Evolutionary conservation across 495 filamentous ascomycete species (phyloP).

Genomic region (Neurospora hispaniola): DNA sequence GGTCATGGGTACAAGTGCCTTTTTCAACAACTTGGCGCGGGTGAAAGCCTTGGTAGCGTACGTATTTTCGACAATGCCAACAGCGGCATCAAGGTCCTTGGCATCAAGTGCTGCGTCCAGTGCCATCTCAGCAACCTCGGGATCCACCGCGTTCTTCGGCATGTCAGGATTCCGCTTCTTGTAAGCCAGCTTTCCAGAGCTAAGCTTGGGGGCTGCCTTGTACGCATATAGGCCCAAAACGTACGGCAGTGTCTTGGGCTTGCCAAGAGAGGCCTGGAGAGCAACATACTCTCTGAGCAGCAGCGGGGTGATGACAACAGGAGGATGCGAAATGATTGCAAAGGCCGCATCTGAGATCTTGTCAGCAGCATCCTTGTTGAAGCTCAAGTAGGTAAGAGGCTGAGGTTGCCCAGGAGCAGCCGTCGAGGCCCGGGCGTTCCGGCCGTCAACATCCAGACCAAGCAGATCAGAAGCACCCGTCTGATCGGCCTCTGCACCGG

Average conservation of each 20-base stretch:
- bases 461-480: slow-evolving; percentile 17
- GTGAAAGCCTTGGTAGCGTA: slow-evolving; percentile 64
- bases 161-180: slow-evolving; percentile 52
- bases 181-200: slow-evolving; percentile 48
- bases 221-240: slow-evolving; percentile 73
- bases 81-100: slow-evolving; percentile 61
- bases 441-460: slow-evolving; percentile 13
- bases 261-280: slow-evolving; percentile 59
- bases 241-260: slow-evolving; percentile 62
- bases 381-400: background rate
- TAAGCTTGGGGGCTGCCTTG: slow-evolving; percentile 63
- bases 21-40: slow-evolving; percentile 48
- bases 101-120: slow-evolving; percentile 65
- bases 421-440: slow-evolving; percentile 6
- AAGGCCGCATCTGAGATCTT: slow-evolving; percentile 46
- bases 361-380: slow-evolving; percentile 23
- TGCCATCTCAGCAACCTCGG: slow-evolving; percentile 53
- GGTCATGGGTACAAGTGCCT: slow-evolving; percentile 29
- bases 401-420: background rate
- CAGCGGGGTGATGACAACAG: slow-evolving; percentile 68
- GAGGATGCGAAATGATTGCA: slow-evolving; percentile 57
- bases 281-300: slow-evolving; percentile 60
- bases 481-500: slow-evolving; percentile 5
- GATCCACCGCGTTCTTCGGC: slow-evolving; percentile 59
- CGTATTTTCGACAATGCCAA: slow-evolving; percentile 70